Evolutionary conservation across 1,139 yeast genomes (phyloP), one percentile per base, ranked within the genome.

Genomic region (Entelexis sorbosivorans): DNA sequence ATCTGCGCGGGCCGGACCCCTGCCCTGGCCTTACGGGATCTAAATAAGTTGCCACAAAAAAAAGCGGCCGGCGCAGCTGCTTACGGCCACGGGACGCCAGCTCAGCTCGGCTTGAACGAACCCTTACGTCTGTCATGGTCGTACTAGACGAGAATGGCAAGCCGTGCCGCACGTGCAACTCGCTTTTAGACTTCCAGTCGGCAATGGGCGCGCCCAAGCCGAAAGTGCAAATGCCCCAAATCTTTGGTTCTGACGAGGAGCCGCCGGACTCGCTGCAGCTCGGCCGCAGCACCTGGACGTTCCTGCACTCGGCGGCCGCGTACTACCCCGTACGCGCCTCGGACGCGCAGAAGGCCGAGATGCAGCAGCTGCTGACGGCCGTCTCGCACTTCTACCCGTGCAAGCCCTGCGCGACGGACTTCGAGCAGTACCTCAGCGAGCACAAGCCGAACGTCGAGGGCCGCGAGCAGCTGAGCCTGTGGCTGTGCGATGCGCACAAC

Each of bases 401-500:
- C 67, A 82, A 93, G 85, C 81, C 78, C 69, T 93, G 98, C 69
- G 96, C 95, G 0, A 78, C 77, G 45, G 97, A 89, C 64, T 86
- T 93, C 66, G 75, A 78, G 52, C 67, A 68, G 28, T 88, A 85
- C 68, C 72, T 86, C 45, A 65, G 61, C 4, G 69, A 68, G 31
- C 73, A 82, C 58, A 79, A 79, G 58, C 94, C 95, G 6, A 72
- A 73, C 55, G 87, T 83, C 5, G 71, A 68, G 13, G 76, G 79
- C 11, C 87, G 85, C 61, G 95, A 87, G 50, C 82, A 79, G 51
- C 78, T 91, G 60, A 95, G 96, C 1, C 73, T 69, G 59, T 91
- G 99, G 99, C 70, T 91, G 52, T 93, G 98, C 68, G 83, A 81
- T 57, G 97, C 97, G 4, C 98, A 91, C 68, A 91, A 91, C 63